These are phyloP conservation scores for Neophaeococcomyces aloes DNA, from an alignment of 2,329 filamentous ascomycete genomes.

Conservation along the genomic window DNA sequence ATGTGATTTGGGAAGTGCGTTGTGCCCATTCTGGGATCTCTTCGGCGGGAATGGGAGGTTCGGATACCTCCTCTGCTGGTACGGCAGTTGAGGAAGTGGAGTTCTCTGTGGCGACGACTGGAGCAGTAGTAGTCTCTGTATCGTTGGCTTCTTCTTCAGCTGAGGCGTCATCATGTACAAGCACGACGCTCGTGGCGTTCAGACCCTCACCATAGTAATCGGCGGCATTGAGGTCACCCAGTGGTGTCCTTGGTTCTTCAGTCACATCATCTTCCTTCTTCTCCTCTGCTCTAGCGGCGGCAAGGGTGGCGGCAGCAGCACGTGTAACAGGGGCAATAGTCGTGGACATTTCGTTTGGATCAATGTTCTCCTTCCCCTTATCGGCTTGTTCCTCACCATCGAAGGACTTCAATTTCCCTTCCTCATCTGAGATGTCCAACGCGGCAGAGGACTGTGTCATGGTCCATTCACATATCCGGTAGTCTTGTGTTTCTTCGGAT, in stretches of 20 bases:
- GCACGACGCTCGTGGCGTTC: slow-evolving; percentile 50
- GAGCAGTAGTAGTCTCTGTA: not conserved
- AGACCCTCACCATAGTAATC: slow-evolving; percentile 60
- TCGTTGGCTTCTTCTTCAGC: slow-evolving; percentile 28
- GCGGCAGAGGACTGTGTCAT: slow-evolving; percentile 76
- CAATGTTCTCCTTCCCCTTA: slow-evolving; percentile 85
- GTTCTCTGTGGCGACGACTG: slow-evolving; percentile 4
- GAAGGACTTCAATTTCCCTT: slow-evolving; percentile 43
- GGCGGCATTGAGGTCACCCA: slow-evolving; percentile 56
- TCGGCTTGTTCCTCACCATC: slow-evolving; percentile 29
- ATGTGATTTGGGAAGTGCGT: slow-evolving; percentile 5
- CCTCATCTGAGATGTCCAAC: slow-evolving; percentile 82
- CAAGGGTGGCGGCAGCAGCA: slow-evolving; percentile 20
- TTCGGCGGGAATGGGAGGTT: slow-evolving; percentile 4
- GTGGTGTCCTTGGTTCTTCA: slow-evolving; percentile 54
- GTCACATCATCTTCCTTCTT: slow-evolving; percentile 28
- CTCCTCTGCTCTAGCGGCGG: slow-evolving; percentile 12
- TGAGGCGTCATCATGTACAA: slow-evolving; percentile 52
- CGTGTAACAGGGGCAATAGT: slow-evolving; percentile 49
- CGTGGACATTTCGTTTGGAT: slow-evolving; percentile 44
- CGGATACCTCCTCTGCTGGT: not conserved
- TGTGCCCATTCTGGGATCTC: slow-evolving; percentile 7
- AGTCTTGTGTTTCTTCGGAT: slow-evolving; percentile 77
- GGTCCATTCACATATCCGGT: slow-evolving; percentile 50
- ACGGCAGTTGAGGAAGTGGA: slow-evolving; percentile 13